Evolutionary conservation across 2,329 filamentous ascomycete genomes (phyloP), one percentile per base, ranked within the genome.

Genomic region (Talaromyces sp.): DNA sequence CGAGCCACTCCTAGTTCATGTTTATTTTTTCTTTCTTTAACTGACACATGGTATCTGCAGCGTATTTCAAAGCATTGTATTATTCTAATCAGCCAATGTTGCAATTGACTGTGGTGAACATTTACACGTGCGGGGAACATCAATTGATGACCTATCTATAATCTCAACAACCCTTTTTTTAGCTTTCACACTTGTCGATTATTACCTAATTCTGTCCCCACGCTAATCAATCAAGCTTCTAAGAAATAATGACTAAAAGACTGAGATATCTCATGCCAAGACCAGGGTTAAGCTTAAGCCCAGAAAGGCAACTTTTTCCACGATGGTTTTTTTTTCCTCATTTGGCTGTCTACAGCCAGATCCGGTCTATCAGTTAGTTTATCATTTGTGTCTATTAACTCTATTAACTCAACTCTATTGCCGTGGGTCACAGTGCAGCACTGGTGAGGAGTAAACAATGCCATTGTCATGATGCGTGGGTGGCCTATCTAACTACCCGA

Each of bases 401-500:
- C 44, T 40, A 3, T 14, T n/a, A 23, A 23, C 23, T 23, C 23
- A 23, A 23, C 23, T 23, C 44, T 40, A 3, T 14, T n/a, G 36
- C 14, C 5, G 4, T 34, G 33, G 9, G 8, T 33, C 31, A 33
- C 40, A 14, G 12, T 51, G 44, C 44, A 28, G 27, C n/a, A 40
- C 16, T n/a, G 36, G 8, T 16, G 36, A n/a, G 16, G 23, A 23
- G 23, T 23, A 23, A 23, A 1, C 23, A 23, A 23, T 23, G 23
- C 23, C 23, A 33, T 7, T 9, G 10, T 33, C 31, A 33, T 33
- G 31, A 33, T 33, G 31, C 31, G 23, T 23, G 10, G 16, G 44
- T 61, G 59, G 59, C 59, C 59, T 61, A 61, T 61, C 59, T 61
- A 61, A 50, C 23, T 52, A 42, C 59, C 53, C 18, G 50, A 61